These are phyloP conservation scores for Auriscalpium orientale DNA, from an alignment of 768 basidiomycete genomes.

Conservation along the genomic window DNA sequence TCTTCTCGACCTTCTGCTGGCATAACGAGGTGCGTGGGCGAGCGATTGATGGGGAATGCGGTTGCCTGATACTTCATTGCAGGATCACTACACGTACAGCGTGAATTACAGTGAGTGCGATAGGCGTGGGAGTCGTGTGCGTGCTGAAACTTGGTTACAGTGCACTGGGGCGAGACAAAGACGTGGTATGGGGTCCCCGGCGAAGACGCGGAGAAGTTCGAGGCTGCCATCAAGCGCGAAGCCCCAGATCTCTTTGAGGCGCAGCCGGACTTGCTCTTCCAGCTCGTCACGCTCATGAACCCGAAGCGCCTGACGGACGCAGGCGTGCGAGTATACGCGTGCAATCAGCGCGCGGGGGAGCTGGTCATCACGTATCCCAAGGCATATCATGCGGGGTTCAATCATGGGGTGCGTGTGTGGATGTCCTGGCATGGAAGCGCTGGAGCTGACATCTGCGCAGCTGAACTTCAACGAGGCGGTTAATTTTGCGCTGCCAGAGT, in stretches of 20 bases:
- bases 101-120: slow-evolving; percentile 76
- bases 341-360: slow-evolving; percentile 95
- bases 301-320: slow-evolving; percentile 79
- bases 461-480: slow-evolving; percentile 99
- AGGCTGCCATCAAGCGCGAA: slow-evolving; percentile 88
- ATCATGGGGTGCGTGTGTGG: slow-evolving; percentile 75
- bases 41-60: slow-evolving; percentile 10
- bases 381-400: slow-evolving; percentile 97
- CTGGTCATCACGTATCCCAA: slow-evolving; percentile 98
- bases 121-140: background rate
- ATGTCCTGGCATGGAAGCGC: slow-evolving; percentile 2
- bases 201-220: slow-evolving; percentile 92
- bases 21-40: slow-evolving; percentile 77
- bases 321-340: slow-evolving; percentile 87
- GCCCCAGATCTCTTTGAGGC: slow-evolving; percentile 98
- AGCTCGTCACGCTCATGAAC: slow-evolving; percentile 96
- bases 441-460: slow-evolving; percentile 32
- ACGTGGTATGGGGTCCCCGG: slow-evolving; percentile 99
- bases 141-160: slow-evolving; percentile 31
- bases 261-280: slow-evolving; percentile 94
- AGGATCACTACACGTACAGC: slow-evolving; percentile 98
- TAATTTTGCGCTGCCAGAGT: slow-evolving; percentile 95
- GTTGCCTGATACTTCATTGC: slow-evolving; percentile 1
- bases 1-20: slow-evolving; percentile 99
- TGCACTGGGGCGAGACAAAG: slow-evolving; percentile 99